Conservation (phyloP, 805 yeast species). For the Ogataea nonfermentans region DNA sequence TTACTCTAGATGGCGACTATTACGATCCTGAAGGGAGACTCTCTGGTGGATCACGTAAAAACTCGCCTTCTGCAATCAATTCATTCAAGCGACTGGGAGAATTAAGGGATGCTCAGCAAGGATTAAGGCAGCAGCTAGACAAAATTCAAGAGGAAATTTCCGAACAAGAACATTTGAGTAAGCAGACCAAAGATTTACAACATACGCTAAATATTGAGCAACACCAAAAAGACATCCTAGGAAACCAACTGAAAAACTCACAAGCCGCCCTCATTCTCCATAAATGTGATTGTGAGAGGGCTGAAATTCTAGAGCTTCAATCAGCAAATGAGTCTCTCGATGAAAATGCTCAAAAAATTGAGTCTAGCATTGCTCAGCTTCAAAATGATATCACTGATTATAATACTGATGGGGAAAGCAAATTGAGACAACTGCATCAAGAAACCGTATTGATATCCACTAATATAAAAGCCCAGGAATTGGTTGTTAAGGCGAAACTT, state of each 20-base stretch:
- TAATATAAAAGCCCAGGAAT: conserved; percentile 38
- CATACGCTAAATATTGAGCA: conserved; percentile 53
- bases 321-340: conserved; percentile 38
- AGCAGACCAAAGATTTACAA: conserved; percentile 53
- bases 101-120: conserved; percentile 42
- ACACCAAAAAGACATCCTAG: conserved; percentile 58
- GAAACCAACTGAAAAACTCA: conserved; percentile 53
- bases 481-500: conserved; percentile 43
- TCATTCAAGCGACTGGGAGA: conserved; percentile 59
- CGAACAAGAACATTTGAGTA: conserved; percentile 42
- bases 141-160: conserved; percentile 40
- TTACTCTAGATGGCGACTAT: conserved; percentile 89
- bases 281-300: conserved; percentile 44
- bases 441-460: conserved; percentile 46
- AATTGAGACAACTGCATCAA: conserved; percentile 59
- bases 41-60: conserved; percentile 87
- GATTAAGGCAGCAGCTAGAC: conserved; percentile 40
- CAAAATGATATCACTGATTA: conserved; percentile 83
- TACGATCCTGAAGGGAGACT: conserved; percentile 96
- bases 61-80: conserved; percentile 54
- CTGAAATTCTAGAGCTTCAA: conserved; percentile 45
- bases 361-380: conserved; percentile 48
- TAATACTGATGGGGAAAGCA: conserved; percentile 72
- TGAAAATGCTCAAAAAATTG: conserved; percentile 31
- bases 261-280: conserved; percentile 55